Base-by-base conservation (phyloP, 345 rosid genomes). In the Aquilaria sinensis region DNA sequence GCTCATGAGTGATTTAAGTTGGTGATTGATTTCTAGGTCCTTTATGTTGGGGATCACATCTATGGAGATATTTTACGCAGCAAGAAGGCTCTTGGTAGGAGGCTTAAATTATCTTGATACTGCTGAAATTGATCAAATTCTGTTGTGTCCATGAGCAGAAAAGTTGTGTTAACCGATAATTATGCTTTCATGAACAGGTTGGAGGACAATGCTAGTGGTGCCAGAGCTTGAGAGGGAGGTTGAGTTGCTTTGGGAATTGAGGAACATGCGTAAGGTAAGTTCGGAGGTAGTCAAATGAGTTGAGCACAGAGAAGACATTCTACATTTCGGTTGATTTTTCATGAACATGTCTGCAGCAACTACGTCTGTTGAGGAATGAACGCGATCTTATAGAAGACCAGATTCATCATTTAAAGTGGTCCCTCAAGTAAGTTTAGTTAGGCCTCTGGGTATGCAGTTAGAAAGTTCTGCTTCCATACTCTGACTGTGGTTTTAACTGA, bases 171-270 rank as follows among this genome's bases (percentile, higher is more conserved):
- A 37, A 37, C 8, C 43, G 8, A 37, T 8, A 37, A 8, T 37
- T 37, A 4, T 37, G 43, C 43, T 37, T 37, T 46, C 51, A 12
- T 50, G 57, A 51, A 30, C 77, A 94, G 99, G 97, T 12, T 94
- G 99, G 96, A 89, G 97, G 65, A 94, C 99, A 10, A 90, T 90
- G 99, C 96, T 94, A 62, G 88, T 94, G 68, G 96, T 94, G 57
- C 96, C 99, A 31, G 99, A 94, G 80, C 91, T 94, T 63, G 97
- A 88, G 69, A 88, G 84, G 66, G 99, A 94, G 82, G 95, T 94
- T 48, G 81, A 88, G 67, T 81, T 94, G 72, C 87, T 94, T 10
- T 90, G 92, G 90, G 80, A 78, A 66, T 72, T 83, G 65, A 85
- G 90, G 76, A 84, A 78, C 65, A 67, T 58, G 67, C 90, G 91